Percentiles rank a stretch among this genome's conserved stretches.
Conservation (phyloP, 2,329 filamentous ascomycete genomes). For the Lachnellula hyalina region DNA sequence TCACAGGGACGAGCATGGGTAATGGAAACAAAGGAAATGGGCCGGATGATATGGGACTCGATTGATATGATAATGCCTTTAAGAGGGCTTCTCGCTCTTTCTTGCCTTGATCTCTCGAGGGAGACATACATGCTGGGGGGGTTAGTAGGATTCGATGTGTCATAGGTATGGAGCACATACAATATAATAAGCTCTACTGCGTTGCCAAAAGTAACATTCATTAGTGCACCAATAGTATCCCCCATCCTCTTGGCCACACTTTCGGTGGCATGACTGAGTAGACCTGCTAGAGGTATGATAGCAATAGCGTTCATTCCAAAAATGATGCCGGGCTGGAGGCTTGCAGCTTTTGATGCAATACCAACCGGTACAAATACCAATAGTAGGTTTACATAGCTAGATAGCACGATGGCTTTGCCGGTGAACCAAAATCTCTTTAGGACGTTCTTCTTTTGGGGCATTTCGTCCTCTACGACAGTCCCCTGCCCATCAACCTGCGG, state of each 20-base stretch:
- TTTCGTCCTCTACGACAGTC: constrained; percentile 46
- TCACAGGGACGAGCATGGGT: constrained; percentile 21
- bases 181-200: constrained; percentile 78
- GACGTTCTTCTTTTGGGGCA: constrained; percentile 27
- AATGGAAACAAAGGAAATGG: constrained; percentile 20
- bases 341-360: constrained; percentile 56
- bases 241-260: constrained; percentile 68
- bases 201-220: constrained; percentile 76
- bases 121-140: constrained; percentile 48
- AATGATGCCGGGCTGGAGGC: constrained; percentile 52
- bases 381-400: constrained; percentile 74
- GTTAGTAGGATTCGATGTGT: constrained; percentile 20
- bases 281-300: constrained; percentile 67
- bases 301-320: constrained; percentile 73
- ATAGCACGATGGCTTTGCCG: constrained; percentile 55
- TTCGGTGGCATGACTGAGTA: constrained; percentile 70
- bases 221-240: constrained; percentile 65
- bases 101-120: constrained; percentile 40
- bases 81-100: constrained; percentile 40
- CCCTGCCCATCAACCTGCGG: constrained; percentile 49
- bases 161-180: constrained; percentile 32
- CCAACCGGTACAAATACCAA: constrained; percentile 74
- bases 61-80: constrained; percentile 41
- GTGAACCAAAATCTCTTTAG: constrained; percentile 29
- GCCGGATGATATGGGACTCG: constrained; percentile 37